Percentiles rank a stretch among this genome's conserved stretches.
Conservation (phyloP, 1,284 basidiomycete species). For the Malassezia pachydermatis region DNA sequence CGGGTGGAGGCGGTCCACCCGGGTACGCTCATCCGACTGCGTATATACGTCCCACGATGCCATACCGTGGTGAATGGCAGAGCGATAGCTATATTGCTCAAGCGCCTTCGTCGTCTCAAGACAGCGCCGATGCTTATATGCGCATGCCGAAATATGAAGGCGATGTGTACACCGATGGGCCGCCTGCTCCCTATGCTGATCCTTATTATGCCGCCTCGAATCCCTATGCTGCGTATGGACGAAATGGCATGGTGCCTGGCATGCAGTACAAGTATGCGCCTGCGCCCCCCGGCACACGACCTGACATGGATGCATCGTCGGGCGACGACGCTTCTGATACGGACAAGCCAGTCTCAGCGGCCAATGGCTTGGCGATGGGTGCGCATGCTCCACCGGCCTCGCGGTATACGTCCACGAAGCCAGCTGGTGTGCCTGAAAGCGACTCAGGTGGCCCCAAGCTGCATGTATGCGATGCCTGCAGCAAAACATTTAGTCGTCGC, state of each 20-base stretch:
- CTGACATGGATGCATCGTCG: conserved; percentile 10
- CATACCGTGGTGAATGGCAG: conserved; percentile 9
- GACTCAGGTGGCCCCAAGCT: conserved; percentile 46
- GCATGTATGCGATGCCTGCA: conserved; percentile 43
- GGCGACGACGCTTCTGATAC: conserved; percentile 10
- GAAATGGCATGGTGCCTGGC: background rate
- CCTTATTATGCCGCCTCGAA: conserved; percentile 3
- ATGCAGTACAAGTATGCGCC: conserved; percentile 12
- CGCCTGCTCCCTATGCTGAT: conserved; percentile 1
- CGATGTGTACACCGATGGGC: conserved; percentile 1
- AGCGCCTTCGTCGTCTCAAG: background rate
- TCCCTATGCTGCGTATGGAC: too few species aligned
- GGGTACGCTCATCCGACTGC: background rate
- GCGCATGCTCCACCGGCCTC: conserved; percentile 17
- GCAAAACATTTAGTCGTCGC: conserved; percentile 43
- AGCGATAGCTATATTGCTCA: background rate
- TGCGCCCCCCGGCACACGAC: background rate
- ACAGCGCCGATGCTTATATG: background rate
- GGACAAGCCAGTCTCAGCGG: background rate
- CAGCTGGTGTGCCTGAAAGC: conserved; percentile 22
- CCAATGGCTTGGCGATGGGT: conserved; percentile 7
- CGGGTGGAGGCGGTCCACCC: too few species aligned
- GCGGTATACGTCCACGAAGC: conserved; percentile 14
- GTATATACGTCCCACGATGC: conserved; percentile 1
- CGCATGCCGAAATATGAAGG: conserved; percentile 8